Conservation (phyloP, 495 filamentous ascomycete species). For the Letharia columbiana region DNA sequence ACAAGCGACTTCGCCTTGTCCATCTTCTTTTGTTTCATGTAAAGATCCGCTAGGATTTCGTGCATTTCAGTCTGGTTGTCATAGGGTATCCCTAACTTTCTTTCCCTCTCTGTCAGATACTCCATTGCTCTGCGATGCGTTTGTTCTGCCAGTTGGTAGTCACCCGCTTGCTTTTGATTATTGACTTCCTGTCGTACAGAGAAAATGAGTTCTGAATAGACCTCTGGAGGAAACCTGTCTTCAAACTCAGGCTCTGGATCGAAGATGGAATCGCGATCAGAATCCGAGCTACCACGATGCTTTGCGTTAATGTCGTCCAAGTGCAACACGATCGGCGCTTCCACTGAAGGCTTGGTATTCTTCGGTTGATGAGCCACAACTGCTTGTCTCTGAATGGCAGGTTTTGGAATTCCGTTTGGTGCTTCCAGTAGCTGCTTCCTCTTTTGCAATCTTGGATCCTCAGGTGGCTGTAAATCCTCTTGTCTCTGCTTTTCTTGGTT, state of each 20-base stretch:
- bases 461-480: too few relatives aligned
- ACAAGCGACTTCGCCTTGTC: slow-evolving; percentile 21
- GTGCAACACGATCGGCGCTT: slow-evolving; percentile 9
- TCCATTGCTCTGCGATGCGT: slow-evolving; percentile 17
- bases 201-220: slow-evolving; percentile 19
- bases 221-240: slow-evolving; percentile 17
- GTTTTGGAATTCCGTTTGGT: neutral
- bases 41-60: slow-evolving; percentile 18
- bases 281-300: slow-evolving; percentile 15
- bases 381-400: neutral
- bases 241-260: slow-evolving; percentile 23
- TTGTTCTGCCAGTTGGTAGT: slow-evolving; percentile 20
- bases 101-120: slow-evolving; percentile 19
- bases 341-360: neutral
- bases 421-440: neutral
- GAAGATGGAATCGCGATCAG: slow-evolving; percentile 15
- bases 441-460: neutral
- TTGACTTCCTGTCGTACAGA: slow-evolving; percentile 14
- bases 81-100: slow-evolving; percentile 15
- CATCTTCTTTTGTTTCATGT: slow-evolving; percentile 13
- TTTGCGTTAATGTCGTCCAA: slow-evolving; percentile 13
- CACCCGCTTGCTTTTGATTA: slow-evolving; percentile 4
- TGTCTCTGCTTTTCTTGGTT: neutral
- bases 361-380: neutral
- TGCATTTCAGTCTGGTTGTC: slow-evolving; percentile 21